Evolutionary conservation across 352 stramenopile species (phyloP), one percentile per base, ranked within the genome.

Genomic region (Pythium phragmitis): DNA sequence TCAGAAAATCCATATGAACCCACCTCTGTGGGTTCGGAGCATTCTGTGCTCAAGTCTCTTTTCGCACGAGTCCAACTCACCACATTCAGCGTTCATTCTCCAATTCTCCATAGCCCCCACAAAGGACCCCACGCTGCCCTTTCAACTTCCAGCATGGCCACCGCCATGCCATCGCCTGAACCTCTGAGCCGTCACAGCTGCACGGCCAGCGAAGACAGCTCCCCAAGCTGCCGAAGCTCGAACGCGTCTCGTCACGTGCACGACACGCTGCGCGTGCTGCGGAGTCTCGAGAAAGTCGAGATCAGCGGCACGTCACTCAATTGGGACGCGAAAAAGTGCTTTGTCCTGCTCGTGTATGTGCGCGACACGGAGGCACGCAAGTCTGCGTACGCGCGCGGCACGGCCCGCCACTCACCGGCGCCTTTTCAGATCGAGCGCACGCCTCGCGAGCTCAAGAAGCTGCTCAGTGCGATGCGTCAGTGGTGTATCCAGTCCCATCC

Each of bases 361-460:
- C 36, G 36, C 8, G 57, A 64, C 57, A 57, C 47, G 57, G 53
- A 41, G 14, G 46, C 46, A 26, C 41, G 23, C 13, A n/a, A 17
- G 23, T 30, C 13, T n/a, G 49, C 49, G 21, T 48, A n/a, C 9
- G 56, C 46, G n/a, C 34, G 28, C 8, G 47, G 37, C 57, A 7
- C 17, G 19, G 57, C 42, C 43, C 42, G 28, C 7, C 5, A 33
- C 0, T 49, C 26, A 13, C 43, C 51, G 14, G 33, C 41, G 60
- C 60, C 60, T 21, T 67, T 67, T 45, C 60, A 67, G 52, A 61
- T 67, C 52, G 60, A 67, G 43, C 51, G 60, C 36, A 67, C 60
- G n/a, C 43, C 43, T 0, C 45, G 48, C 21, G 51, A 67, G 36
- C n/a, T 67, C 12, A 16, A 37, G 0, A 21, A 57, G 60, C 45